These are phyloP conservation scores for Rhizophora apiculata DNA, from an alignment of 345 rosid species.

Conservation along the genomic window DNA sequence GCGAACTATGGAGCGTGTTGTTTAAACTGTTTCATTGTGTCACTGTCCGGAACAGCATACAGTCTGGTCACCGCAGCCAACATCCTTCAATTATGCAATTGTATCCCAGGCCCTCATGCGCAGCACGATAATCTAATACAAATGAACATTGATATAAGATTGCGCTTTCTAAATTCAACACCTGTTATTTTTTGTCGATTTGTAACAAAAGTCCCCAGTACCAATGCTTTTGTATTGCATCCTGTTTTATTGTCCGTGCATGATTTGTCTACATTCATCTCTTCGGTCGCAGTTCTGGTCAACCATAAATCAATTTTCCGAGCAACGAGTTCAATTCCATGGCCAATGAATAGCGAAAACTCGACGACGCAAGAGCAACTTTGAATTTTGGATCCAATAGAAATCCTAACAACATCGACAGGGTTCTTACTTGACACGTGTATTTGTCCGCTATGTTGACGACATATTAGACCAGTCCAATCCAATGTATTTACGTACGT, in stretches of 20 bases:
- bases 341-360: not conserved
- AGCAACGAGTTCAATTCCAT: not conserved
- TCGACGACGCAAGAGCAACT: slow-evolving; percentile 18
- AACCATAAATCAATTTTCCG: not conserved
- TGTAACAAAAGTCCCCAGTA: slow-evolving; percentile 11
- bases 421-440: slow-evolving; percentile 49
- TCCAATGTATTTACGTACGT: not conserved
- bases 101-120: slow-evolving; percentile 27
- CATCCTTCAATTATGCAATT: slow-evolving; percentile 12
- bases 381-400: slow-evolving; percentile 11
- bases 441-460: slow-evolving; percentile 48
- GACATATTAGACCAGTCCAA: slow-evolving; percentile 43
- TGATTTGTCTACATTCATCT: slow-evolving; percentile 41
- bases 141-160: slow-evolving; percentile 36
- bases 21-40: not conserved
- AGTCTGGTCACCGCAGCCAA: slow-evolving; percentile 11
- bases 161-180: not conserved
- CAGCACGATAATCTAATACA: slow-evolving; percentile 41
- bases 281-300: slow-evolving; percentile 3
- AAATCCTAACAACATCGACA: slow-evolving; percentile 28
- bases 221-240: slow-evolving; percentile 24
- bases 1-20: too few species aligned
- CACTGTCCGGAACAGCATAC: slow-evolving; percentile 10
- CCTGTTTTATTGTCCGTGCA: slow-evolving; percentile 16
- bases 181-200: not conserved